A percentile compares a stretch with the other conserved stretches of the same genome.
Evolutionary conservation across 257 asterid species (phyloP).

Genomic region (Solanum tacnaense): DNA sequence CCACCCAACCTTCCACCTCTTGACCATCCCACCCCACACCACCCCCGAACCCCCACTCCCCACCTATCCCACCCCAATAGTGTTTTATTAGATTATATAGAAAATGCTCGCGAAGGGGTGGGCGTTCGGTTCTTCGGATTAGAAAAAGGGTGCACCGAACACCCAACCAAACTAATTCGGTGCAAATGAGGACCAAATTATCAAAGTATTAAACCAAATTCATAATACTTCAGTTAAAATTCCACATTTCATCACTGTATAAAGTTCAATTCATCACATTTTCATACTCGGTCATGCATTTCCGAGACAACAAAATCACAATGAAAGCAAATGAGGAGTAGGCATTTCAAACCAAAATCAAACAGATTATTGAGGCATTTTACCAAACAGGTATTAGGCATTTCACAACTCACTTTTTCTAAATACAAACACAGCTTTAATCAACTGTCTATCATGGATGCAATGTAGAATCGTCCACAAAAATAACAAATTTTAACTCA

Average conservation of each 20-base stretch:
- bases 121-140: neutral
- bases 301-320: neutral
- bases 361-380: neutral
- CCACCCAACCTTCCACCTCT: neutral
- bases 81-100: neutral
- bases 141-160: neutral
- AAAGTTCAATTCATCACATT: neutral
- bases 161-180: neutral
- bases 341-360: neutral
- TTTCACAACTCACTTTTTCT: neutral
- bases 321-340: neutral
- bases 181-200: neutral
- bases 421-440: neutral
- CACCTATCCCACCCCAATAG: neutral
- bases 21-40: neutral
- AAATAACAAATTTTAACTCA: neutral
- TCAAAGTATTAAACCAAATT: neutral
- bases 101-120: neutral
- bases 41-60: neutral
- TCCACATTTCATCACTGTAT: neutral
- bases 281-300: neutral
- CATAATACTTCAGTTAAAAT: neutral
- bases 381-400: neutral
- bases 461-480: neutral
- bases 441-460: neutral